These are phyloP conservation scores for Clathrospora elynae DNA, from an alignment of 2,329 filamentous ascomycete genomes.

Conservation along the genomic window DNA sequence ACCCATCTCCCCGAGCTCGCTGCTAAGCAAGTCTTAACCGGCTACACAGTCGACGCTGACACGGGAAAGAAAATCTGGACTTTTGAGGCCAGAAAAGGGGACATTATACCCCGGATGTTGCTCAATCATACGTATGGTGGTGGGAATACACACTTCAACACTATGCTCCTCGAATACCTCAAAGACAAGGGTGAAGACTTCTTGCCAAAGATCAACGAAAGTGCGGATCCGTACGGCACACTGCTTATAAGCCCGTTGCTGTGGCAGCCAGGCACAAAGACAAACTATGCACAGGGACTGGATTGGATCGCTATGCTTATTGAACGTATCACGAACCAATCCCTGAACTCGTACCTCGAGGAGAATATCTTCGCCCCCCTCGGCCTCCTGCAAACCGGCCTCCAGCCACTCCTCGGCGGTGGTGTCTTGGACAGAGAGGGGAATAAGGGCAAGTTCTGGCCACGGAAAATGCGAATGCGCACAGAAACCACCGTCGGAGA, in stretches of 20 bases:
- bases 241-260: conserved; percentile 26
- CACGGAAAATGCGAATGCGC: conserved; percentile 60
- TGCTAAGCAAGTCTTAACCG: conserved; percentile 24
- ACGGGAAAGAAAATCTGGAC: conserved; percentile 14
- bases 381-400: conserved; percentile 17
- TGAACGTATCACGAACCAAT: conserved; percentile 49
- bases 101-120: conserved; percentile 42
- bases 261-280: conserved; percentile 54
- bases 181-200: conserved; percentile 10
- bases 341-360: conserved; percentile 38
- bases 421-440: conserved; percentile 48
- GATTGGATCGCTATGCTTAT: conserved; percentile 58
- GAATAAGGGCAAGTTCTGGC: conserved; percentile 54
- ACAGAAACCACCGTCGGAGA: no score
- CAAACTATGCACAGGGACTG: conserved; percentile 56
- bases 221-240: conserved; percentile 13
- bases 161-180: conserved; percentile 41
- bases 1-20: conserved; percentile 28
- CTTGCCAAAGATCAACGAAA: conserved; percentile 22
- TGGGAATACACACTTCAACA: conserved; percentile 51
- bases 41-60: conserved; percentile 6
- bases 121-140: conserved; percentile 59
- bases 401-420: conserved; percentile 24
- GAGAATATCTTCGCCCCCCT: conserved; percentile 29
- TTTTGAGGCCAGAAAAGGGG: conserved; percentile 17